Conservation (phyloP, 1,284 basidiomycete species). For the Rhizoctonia solani region DNA sequence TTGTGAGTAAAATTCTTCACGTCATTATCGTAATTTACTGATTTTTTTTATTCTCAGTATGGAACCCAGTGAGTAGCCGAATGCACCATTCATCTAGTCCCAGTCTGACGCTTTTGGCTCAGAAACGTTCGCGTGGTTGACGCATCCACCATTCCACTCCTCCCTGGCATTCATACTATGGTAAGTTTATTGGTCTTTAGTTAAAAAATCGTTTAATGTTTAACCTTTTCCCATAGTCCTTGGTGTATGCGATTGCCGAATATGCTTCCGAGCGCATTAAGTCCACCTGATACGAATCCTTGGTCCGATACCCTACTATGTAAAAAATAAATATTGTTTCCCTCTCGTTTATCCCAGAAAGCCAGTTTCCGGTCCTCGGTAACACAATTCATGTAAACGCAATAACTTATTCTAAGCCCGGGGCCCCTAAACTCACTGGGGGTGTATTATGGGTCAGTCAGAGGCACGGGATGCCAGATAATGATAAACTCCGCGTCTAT, state of each 20-base stretch:
- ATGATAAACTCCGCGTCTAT: too few species aligned
- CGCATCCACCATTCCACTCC: constrained; percentile 21
- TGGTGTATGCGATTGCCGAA: constrained; percentile 22
- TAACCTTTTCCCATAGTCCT: constrained; percentile 6
- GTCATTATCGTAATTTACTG: not conserved
- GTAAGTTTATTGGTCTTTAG: not conserved
- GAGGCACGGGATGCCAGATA: too few species aligned
- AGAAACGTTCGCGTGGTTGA: constrained; percentile 23
- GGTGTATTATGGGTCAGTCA: too few species aligned
- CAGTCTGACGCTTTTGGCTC: not conserved
- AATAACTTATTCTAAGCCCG: too few species aligned
- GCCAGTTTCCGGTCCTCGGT: too few species aligned
- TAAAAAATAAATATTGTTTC: too few species aligned
- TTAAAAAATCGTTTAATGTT: not conserved
- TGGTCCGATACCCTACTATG: too few species aligned
- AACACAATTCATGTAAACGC: too few species aligned
- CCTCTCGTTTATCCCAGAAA: too few species aligned
- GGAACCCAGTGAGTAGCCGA: constrained; percentile 8
- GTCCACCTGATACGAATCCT: not conserved
- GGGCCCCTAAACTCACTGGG: too few species aligned
- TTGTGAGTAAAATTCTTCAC: not conserved
- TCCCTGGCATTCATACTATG: constrained; percentile 17
- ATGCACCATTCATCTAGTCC: not conserved
- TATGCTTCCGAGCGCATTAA: constrained; percentile 26
- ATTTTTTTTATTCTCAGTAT: not conserved